phyloP scores from a whole-genome alignment of 371 early-diverging fungal genomes.

The Encephalitozoon romaleae region DNA sequence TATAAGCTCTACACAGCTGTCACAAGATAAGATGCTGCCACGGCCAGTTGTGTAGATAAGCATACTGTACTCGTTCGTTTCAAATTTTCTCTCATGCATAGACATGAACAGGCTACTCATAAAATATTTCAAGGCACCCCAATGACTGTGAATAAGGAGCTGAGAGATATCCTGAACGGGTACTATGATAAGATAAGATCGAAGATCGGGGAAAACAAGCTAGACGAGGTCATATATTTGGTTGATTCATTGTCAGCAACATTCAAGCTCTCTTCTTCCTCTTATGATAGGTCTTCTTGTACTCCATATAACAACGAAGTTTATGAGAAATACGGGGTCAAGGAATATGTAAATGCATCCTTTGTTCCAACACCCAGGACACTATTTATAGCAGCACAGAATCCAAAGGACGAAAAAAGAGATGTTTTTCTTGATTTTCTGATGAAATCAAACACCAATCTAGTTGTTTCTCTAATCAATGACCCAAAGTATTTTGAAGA shows the following conservation, averaged over 20 bases:
- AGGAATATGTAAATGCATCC: constrained; percentile 41
- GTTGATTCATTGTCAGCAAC: not conserved
- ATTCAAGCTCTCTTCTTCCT: not conserved
- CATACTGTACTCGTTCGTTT: not conserved
- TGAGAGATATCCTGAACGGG: not conserved
- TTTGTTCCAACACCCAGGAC: not conserved
- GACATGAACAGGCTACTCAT: not conserved
- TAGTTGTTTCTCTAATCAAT: constrained; percentile 30
- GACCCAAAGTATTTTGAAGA: constrained; percentile 21
- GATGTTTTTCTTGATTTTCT: constrained; percentile 22
- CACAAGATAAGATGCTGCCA: not conserved
- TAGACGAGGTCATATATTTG: not conserved
- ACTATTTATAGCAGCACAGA: constrained; percentile 33
- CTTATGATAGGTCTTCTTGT: not conserved
- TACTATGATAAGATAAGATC: not conserved
- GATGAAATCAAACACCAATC: constrained; percentile 16
- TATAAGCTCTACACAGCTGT: not conserved
- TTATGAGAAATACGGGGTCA: constrained; percentile 12
- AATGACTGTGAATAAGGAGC: not conserved
- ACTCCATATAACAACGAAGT: constrained; percentile 33
- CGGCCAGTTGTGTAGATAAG: not conserved
- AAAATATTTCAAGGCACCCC: not conserved
- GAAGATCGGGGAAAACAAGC: not conserved
- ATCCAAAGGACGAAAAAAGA: constrained; percentile 18
- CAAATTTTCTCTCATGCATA: not conserved